Conservation (phyloP, 1,284 basidiomycete species). For the Marasmius oreades region DNA sequence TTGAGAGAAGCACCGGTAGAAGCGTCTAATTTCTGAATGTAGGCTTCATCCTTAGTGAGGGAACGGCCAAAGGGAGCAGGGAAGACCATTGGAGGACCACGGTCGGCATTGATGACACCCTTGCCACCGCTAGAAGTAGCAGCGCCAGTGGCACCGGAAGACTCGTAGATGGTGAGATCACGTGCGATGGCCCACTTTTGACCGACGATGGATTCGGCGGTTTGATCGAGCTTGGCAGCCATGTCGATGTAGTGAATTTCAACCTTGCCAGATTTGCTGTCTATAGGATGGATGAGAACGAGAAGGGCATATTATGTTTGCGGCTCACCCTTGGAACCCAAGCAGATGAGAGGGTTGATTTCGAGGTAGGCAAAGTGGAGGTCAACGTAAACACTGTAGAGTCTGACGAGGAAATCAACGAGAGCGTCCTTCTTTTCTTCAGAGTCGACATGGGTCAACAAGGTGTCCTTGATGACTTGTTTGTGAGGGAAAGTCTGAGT, state of each 20-base stretch:
- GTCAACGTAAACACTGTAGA: slow-evolving; percentile 97
- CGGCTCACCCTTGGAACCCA: slow-evolving; percentile 49
- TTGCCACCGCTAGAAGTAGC: slow-evolving; percentile 41
- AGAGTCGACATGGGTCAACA: slow-evolving; percentile 78
- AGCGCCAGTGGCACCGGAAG: slow-evolving; percentile 28
- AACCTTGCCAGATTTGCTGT: slow-evolving; percentile 58
- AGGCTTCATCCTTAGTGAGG: slow-evolving; percentile 98
- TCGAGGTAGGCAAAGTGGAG: slow-evolving; percentile 99
- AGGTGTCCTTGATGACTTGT: slow-evolving; percentile 67
- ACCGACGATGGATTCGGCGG: slow-evolving; percentile 96
- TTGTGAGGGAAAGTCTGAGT: slow-evolving; percentile 74
- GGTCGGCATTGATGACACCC: slow-evolving; percentile 69
- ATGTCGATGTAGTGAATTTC: slow-evolving; percentile 97
- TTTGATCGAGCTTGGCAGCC: slow-evolving; percentile 99
- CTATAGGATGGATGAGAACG: slow-evolving; percentile 33
- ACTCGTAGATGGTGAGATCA: slow-evolving; percentile 77
- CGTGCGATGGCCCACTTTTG: slow-evolving; percentile 99
- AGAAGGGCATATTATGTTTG: background rate
- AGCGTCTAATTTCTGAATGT: slow-evolving; percentile 97
- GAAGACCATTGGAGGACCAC: slow-evolving; percentile 98
- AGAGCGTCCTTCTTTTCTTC: slow-evolving; percentile 75
- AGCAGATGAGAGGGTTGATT: slow-evolving; percentile 97
- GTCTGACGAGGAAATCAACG: slow-evolving; percentile 90
- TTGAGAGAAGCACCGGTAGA: slow-evolving; percentile 98
- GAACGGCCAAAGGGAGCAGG: slow-evolving; percentile 98